phyloP scores from a whole-genome alignment of 2,329 filamentous ascomycete species.

The Whalleya microplaca region DNA sequence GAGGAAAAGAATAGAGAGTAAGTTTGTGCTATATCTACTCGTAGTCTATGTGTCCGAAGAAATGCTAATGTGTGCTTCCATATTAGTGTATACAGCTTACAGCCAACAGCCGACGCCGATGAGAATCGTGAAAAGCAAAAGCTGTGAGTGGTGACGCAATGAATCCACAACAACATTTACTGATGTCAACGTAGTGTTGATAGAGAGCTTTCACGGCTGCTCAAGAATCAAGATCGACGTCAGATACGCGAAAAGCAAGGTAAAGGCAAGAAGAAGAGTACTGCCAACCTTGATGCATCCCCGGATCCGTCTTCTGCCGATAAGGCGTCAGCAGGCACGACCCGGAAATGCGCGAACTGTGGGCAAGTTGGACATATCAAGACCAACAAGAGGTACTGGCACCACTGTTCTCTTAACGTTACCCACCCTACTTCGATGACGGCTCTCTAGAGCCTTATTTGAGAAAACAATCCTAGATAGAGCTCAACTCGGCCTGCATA shows the following conservation, averaged over 20 bases:
- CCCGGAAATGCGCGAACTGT: conserved; percentile 96
- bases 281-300: conserved; percentile 48
- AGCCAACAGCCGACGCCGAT: conserved; percentile 54
- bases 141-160: conserved; percentile 32
- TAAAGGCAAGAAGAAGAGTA: conserved; percentile 65
- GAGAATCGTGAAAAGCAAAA: conserved; percentile 55
- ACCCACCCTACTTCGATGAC: neutral
- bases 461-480: neutral
- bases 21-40: conserved; percentile 42
- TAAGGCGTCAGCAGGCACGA: conserved; percentile 65
- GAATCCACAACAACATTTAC: conserved; percentile 43
- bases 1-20: conserved; percentile 76
- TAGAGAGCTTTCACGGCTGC: conserved; percentile 78
- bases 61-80: conserved; percentile 41
- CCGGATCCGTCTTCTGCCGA: conserved; percentile 56
- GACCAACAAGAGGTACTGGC: conserved; percentile 91
- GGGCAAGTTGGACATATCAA: conserved; percentile 97
- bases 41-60: conserved; percentile 16
- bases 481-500: conserved; percentile 3
- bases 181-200: conserved; percentile 56
- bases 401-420: conserved; percentile 29
- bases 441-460: neutral
- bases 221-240: conserved; percentile 89
- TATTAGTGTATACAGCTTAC: conserved; percentile 53
- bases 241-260: conserved; percentile 84